Conservation (phyloP, 495 filamentous ascomycete species). For the Aspergillus saccharolyticus region DNA sequence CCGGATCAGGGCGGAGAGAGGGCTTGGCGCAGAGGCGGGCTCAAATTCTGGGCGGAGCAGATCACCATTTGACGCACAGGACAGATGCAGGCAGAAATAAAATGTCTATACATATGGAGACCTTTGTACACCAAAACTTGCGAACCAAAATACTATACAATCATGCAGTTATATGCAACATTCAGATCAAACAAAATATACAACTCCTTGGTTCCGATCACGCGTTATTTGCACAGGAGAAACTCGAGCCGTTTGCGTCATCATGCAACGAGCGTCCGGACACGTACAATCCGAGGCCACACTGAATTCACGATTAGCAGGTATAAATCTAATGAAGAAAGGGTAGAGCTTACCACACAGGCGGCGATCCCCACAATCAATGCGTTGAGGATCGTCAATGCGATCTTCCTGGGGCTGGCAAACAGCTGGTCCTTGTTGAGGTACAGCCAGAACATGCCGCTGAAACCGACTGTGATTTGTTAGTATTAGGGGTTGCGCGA, state of each 20-base stretch:
- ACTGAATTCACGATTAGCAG: conserved; percentile 22
- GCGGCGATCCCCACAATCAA: conserved; percentile 49
- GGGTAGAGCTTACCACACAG: conserved; percentile 24
- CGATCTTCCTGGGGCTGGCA: conserved; percentile 37
- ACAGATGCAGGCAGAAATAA: too few species aligned
- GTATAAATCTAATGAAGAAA: not conserved
- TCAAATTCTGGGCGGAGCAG: too few species aligned
- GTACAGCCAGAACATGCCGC: conserved; percentile 35
- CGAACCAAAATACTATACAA: not conserved
- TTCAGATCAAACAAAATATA: not conserved
- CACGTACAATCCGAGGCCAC: conserved; percentile 36
- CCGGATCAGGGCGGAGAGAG: too few species aligned
- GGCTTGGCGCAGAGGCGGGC: too few species aligned
- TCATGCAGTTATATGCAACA: not conserved
- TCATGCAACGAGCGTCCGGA: conserved; percentile 35
- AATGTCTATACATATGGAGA: too few species aligned
- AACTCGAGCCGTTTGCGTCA: conserved; percentile 23
- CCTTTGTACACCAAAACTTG: too few species aligned
- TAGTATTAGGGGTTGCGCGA: conserved; percentile 3
- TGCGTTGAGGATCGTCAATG: conserved; percentile 42
- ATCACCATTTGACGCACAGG: too few species aligned
- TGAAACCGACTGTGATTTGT: conserved; percentile 25
- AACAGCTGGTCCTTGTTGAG: conserved; percentile 52
- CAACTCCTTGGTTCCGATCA: not conserved
- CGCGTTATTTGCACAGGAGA: conserved; percentile 29